These are phyloP conservation scores for Chalaropsis ovoidea DNA, from an alignment of 2,329 filamentous ascomycete species.

Conservation along the genomic window DNA sequence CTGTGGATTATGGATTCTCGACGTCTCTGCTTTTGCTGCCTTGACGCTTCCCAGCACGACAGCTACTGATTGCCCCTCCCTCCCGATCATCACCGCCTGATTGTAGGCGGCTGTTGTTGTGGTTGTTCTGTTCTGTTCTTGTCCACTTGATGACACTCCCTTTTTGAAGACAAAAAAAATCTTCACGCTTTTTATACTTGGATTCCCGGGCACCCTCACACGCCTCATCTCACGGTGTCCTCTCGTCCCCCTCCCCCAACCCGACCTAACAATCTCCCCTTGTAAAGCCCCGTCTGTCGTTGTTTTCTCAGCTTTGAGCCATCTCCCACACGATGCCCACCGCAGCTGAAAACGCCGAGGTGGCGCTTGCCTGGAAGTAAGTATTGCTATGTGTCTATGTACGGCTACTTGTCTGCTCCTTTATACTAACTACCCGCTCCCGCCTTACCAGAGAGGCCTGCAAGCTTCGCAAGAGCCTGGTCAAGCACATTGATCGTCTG, in stretches of 20 bases:
- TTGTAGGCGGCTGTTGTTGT: conserved; percentile 2
- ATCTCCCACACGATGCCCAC: conserved; percentile 20
- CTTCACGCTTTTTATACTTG: conserved; percentile 1
- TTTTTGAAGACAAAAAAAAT: conserved; percentile 9
- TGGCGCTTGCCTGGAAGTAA: conserved; percentile 26
- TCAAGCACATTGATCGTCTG: conserved; percentile 38
- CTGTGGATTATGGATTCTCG: conserved; percentile 25
- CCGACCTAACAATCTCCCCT: neutral
- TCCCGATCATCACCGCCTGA: neutral
- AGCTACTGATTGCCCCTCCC: conserved; percentile 17
- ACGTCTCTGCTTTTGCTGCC: conserved; percentile 22
- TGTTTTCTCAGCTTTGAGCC: neutral
- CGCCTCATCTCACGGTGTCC: conserved; percentile 3
- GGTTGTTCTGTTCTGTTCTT: conserved; percentile 4
- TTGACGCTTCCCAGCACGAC: conserved; percentile 20
- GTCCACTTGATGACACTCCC: conserved; percentile 9
- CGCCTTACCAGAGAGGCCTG: conserved; percentile 34
- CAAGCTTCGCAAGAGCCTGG: conserved; percentile 37
- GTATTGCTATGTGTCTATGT: neutral
- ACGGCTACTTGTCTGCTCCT: neutral
- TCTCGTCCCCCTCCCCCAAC: neutral
- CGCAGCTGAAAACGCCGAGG: conserved; percentile 22
- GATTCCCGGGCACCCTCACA: neutral
- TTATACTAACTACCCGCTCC: conserved; percentile 9
- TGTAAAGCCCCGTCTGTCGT: neutral